Percentiles rank a stretch among this genome's conserved stretches.
Evolutionary conservation across 2,329 filamentous ascomycete genomes (phyloP).

Genomic region (Podosphaera fusca): DNA sequence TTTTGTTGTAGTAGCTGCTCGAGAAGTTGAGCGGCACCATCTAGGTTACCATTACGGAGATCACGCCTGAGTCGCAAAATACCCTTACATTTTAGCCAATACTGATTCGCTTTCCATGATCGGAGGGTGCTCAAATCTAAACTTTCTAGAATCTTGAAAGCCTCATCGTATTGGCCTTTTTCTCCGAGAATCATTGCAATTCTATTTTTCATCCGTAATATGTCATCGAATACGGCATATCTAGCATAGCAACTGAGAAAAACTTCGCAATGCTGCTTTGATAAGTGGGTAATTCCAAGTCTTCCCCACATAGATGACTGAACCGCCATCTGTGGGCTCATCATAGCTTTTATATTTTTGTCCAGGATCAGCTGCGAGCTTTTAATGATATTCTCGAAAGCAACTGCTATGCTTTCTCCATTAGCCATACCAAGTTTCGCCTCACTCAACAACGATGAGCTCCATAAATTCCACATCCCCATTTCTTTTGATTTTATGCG

Average conservation of each 20-base stretch:
- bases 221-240: constrained; percentile 50
- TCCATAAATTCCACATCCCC: constrained; percentile 67
- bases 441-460: constrained; percentile 64
- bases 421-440: constrained; percentile 56
- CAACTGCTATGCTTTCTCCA: constrained; percentile 37
- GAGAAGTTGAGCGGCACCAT: constrained; percentile 32
- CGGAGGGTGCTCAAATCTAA: constrained; percentile 39
- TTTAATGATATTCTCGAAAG: constrained; percentile 60
- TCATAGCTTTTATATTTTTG: constrained; percentile 47
- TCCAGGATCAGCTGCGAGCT: constrained; percentile 64
- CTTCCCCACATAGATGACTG: constrained; percentile 53
- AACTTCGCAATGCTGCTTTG: constrained; percentile 41
- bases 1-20: constrained; percentile 25
- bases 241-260: constrained; percentile 50
- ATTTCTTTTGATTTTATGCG: constrained; percentile 69
- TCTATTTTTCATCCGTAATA: constrained; percentile 50
- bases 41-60: constrained; percentile 32
- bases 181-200: constrained; percentile 43
- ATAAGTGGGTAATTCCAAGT: constrained; percentile 36
- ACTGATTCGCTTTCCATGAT: constrained; percentile 57
- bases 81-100: constrained; percentile 42
- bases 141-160: constrained; percentile 33
- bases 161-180: constrained; percentile 47
- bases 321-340: constrained; percentile 52
- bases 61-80: constrained; percentile 42